These are phyloP conservation scores for Clarireedia sp. DNA, from an alignment of 2,329 filamentous ascomycete species.

Conservation along the genomic window DNA sequence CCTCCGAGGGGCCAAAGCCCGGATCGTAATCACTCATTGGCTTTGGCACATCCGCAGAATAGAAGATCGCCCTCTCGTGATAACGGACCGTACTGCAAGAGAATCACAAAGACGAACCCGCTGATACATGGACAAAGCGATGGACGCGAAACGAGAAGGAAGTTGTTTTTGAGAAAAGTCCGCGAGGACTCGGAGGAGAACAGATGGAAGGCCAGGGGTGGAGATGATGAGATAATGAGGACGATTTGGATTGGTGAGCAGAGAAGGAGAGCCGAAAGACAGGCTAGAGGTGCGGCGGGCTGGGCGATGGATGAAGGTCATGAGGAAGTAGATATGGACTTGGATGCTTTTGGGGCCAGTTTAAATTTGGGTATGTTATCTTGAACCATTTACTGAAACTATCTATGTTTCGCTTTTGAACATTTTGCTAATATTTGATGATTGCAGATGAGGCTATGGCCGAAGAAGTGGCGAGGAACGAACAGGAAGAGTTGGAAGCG, in stretches of 20 bases:
- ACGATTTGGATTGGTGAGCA: slow-evolving; percentile 33
- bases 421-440: slow-evolving; percentile 2
- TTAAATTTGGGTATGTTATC: slow-evolving; percentile 7
- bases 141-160: slow-evolving; percentile 54
- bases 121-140: slow-evolving; percentile 49
- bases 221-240: slow-evolving; percentile 48
- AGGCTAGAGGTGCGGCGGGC: slow-evolving; percentile 25
- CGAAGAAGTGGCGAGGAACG: slow-evolving; percentile 42
- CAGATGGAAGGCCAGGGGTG: slow-evolving; percentile 51
- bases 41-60: slow-evolving; percentile 3
- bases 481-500: slow-evolving; percentile 51
- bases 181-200: slow-evolving; percentile 52
- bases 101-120: slow-evolving; percentile 54
- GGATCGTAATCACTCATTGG: background rate
- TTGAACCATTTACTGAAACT: background rate
- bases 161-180: slow-evolving; percentile 62
- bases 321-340: slow-evolving; percentile 12
- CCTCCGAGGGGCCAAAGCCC: background rate
- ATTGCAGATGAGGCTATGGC: slow-evolving; percentile 36
- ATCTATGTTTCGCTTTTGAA: background rate
- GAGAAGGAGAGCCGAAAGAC: slow-evolving; percentile 28
- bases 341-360: background rate
- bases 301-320: slow-evolving; percentile 13
- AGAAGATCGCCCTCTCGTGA: slow-evolving; percentile 8
- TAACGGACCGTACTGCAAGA: slow-evolving; percentile 29